Evolutionary conservation across 352 stramenopile genomes (phyloP).

Genomic region (Globisporangium irregulare): DNA sequence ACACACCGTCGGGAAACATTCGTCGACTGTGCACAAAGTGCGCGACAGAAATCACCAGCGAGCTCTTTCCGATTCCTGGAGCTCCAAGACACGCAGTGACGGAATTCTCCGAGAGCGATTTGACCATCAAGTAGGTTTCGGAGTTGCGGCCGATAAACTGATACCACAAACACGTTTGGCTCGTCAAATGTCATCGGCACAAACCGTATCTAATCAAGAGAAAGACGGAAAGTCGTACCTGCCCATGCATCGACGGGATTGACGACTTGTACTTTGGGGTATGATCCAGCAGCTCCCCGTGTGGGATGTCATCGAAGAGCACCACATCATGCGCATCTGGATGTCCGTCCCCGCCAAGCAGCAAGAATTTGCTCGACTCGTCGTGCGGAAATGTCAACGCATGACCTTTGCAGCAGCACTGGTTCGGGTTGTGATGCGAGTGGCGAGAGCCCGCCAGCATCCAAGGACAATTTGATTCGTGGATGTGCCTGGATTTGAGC

Average conservation of each 20-base stretch:
- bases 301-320: slow-evolving; percentile 64
- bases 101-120: slow-evolving; percentile 66
- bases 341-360: slow-evolving; percentile 40
- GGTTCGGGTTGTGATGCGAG: slow-evolving; percentile 58
- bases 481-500: slow-evolving; percentile 43
- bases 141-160: slow-evolving; percentile 80
- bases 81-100: slow-evolving; percentile 73
- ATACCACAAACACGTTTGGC: background rate
- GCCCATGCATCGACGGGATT: slow-evolving; percentile 78
- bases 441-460: slow-evolving; percentile 59
- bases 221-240: slow-evolving; percentile 22
- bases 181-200: background rate
- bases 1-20: slow-evolving; percentile 78
- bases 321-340: slow-evolving; percentile 56
- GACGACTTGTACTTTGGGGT: slow-evolving; percentile 69
- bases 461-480: slow-evolving; percentile 71
- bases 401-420: slow-evolving; percentile 76
- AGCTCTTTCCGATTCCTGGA: slow-evolving; percentile 80
- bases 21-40: slow-evolving; percentile 77
- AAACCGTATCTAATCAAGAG: background rate
- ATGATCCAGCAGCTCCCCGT: slow-evolving; percentile 57
- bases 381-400: slow-evolving; percentile 70
- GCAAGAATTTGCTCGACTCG: slow-evolving; percentile 80
- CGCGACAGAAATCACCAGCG: slow-evolving; percentile 74
- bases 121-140: slow-evolving; percentile 78